Percentiles rank a stretch among this genome's conserved stretches.
phyloP scores from a whole-genome alignment of 306 rosid genomes.

The Luffa acutangula region DNA sequence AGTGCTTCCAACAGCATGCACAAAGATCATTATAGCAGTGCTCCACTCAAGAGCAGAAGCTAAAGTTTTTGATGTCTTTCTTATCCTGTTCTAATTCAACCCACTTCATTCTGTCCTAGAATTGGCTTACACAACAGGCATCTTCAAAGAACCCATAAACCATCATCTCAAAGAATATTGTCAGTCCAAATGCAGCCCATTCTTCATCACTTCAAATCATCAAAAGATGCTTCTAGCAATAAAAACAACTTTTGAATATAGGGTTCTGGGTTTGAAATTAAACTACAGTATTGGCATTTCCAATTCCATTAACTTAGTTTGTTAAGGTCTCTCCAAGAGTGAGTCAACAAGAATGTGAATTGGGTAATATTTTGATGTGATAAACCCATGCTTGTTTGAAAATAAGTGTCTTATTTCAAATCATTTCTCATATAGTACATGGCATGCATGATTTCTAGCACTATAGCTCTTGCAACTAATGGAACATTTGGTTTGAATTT shows the following conservation, averaged over 20 bases:
- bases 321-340: no score
- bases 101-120: conserved; percentile 4
- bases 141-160: neutral
- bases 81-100: neutral
- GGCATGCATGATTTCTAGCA: neutral
- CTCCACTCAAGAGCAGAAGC: conserved; percentile 4
- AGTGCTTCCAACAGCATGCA: neutral
- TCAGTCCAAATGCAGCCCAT: neutral
- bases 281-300: neutral
- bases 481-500: neutral
- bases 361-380: neutral
- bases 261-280: neutral
- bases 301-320: neutral
- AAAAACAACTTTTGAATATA: neutral
- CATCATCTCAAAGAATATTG: conserved; percentile 4
- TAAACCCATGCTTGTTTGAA: neutral
- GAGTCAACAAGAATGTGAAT: no score
- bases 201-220: neutral
- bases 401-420: neutral
- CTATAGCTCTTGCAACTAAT: neutral
- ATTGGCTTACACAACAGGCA: neutral
- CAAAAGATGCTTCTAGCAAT: neutral
- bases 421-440: neutral
- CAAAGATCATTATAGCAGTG: neutral
- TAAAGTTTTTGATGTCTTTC: neutral